Base-by-base conservation (phyloP, 139 green algal genomes). In the Micractinium sp. region DNA sequence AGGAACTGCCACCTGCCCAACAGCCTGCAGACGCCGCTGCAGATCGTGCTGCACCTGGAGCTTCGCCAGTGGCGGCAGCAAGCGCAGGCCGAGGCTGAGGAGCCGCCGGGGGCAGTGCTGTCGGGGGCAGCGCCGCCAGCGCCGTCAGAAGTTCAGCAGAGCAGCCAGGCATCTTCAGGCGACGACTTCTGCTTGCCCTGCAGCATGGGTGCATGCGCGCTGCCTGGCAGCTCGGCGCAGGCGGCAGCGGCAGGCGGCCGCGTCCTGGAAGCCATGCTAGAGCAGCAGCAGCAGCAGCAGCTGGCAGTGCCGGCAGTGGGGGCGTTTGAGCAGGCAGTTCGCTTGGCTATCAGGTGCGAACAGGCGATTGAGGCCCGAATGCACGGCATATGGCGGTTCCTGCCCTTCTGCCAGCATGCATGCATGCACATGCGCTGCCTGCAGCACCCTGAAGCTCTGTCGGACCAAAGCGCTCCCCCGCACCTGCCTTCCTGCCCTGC, bases 1-100 rank as follows among this genome's bases (percentile, higher is more conserved):
- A 84, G 94, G 71, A 96, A 96, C 91, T 96, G 94, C 90, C 94
- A 96, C 90, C 93, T 96, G 93, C 94, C 94, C 31, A 95, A 94
- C 79, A 90, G 91, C 15, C 73, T 93, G 41, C 86, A 89, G 53
- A 95, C 93, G 25, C 94, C 94, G 13, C 77, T 96, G n/a, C 94
- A 94, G 53, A 85, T 91, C 35, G 84, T 92, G 36, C 74, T 95
- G 85, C 85, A 93, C 69, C 33, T 90, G 14, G 93, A 95, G 82
- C 38, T 38, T 22, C 14, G 15, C 56, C 25, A 60, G 23, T 19
- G 33, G 67, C 35, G 31, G 63, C 61, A 63, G 36, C 2, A 13
- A 1, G 22, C 27, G 81, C 56, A 76, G 18, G 14, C 15, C 19
- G 33, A 16, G n/a, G 29, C 31, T n/a, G 23, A 75, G 87, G 75